A percentile compares a stretch with the other conserved stretches of the same genome.
phyloP scores from a whole-genome alignment of 2,329 filamentous ascomycete genomes.

The Fragosphaeria purpurea region DNA sequence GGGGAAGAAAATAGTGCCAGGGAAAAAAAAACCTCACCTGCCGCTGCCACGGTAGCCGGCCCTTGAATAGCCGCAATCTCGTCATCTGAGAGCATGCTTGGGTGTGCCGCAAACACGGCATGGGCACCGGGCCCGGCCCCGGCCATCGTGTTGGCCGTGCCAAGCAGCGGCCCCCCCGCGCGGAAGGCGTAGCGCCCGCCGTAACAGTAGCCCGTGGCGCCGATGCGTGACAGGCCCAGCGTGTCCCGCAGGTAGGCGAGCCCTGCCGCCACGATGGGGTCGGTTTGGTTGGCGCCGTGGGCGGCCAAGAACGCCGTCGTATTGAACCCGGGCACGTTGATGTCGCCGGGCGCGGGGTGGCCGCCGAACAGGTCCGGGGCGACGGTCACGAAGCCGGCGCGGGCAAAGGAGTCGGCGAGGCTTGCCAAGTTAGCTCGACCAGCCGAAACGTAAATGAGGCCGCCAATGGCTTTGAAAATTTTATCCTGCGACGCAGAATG shows the following conservation, averaged over 20 bases:
- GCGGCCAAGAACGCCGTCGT: slow-evolving; percentile 28
- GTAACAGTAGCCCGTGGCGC: slow-evolving; percentile 54
- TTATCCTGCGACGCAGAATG: neutral
- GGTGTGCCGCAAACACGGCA: slow-evolving; percentile 55
- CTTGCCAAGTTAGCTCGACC: slow-evolving; percentile 6
- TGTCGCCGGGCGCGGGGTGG: slow-evolving; percentile 35
- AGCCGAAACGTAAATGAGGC: too few relatives aligned
- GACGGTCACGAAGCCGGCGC: slow-evolving; percentile 54
- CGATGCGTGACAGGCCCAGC: slow-evolving; percentile 43
- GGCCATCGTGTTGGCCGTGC: neutral
- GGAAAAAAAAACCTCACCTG: slow-evolving; percentile 20
- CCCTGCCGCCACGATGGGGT: slow-evolving; percentile 35
- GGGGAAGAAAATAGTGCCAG: neutral
- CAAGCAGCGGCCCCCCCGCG: neutral
- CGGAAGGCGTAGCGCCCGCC: slow-evolving; percentile 49
- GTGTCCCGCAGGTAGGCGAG: slow-evolving; percentile 34
- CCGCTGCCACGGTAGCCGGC: slow-evolving; percentile 53
- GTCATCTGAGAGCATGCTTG: slow-evolving; percentile 46
- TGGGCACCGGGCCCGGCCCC: slow-evolving; percentile 33
- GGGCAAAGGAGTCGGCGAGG: slow-evolving; percentile 56
- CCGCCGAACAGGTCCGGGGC: slow-evolving; percentile 58
- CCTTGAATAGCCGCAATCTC: slow-evolving; percentile 48
- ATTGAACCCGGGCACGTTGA: slow-evolving; percentile 29
- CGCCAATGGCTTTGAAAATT: too few relatives aligned
- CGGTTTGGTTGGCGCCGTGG: slow-evolving; percentile 26